Conservation (phyloP, 331 rosid species). For the Erythrophleum ivorense region DNA sequence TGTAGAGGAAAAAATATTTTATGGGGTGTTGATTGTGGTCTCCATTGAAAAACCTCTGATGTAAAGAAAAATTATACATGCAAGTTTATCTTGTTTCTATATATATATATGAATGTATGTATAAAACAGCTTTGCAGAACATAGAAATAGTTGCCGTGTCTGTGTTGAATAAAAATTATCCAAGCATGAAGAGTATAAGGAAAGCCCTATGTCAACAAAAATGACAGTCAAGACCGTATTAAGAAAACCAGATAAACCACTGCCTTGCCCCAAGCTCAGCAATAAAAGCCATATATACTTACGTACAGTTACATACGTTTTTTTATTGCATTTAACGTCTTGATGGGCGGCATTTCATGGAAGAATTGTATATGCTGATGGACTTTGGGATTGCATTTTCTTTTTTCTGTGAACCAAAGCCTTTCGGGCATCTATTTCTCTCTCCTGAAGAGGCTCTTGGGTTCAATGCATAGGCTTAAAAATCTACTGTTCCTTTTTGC, state of each 20-base stretch:
- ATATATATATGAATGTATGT: neutral
- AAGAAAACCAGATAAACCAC: too few relatives aligned
- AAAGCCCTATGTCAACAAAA: too few relatives aligned
- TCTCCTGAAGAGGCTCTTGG: neutral
- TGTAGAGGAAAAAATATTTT: conserved; percentile 48
- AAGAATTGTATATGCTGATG: neutral
- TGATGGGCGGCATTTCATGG: neutral
- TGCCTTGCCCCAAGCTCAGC: too few relatives aligned
- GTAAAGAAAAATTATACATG: conserved; percentile 40
- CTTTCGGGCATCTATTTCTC: neutral
- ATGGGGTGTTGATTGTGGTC: conserved; percentile 46
- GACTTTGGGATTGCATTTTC: neutral
- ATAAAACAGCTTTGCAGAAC: neutral
- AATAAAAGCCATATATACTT: too few relatives aligned
- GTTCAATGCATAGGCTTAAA: too few relatives aligned
- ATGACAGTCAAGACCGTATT: too few relatives aligned
- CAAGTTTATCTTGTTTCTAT: conserved; percentile 37
- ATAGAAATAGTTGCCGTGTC: neutral
- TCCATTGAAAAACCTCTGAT: conserved; percentile 42
- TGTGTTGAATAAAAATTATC: neutral
- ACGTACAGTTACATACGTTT: too few relatives aligned
- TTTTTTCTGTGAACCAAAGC: neutral
- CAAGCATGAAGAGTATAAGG: too few relatives aligned
- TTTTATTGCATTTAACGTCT: neutral
- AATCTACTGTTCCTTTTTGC: neutral